Conservation (phyloP, 495 filamentous ascomycete species). For the Aspergillus indologenus region DNA sequence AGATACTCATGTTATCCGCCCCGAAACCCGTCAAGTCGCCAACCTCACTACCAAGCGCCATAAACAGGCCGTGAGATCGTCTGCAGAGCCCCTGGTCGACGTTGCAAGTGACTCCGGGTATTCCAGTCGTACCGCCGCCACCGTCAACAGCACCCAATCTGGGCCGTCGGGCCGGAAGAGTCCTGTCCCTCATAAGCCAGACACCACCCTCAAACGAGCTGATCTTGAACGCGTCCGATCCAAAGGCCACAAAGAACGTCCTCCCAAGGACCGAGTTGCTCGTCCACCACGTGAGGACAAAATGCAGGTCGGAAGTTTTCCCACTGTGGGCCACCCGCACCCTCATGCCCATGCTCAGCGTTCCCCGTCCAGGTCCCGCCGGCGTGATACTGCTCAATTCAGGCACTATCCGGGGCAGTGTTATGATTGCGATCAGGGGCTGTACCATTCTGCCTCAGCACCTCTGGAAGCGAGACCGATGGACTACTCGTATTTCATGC, state of each 20-base stretch:
- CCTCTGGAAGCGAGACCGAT: slow-evolving; percentile 33
- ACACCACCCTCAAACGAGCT: slow-evolving; percentile 32
- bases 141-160: slow-evolving; percentile 54
- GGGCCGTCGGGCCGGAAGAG: slow-evolving; percentile 46
- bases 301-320: slow-evolving; percentile 38
- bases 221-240: slow-evolving; percentile 33
- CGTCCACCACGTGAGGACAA: slow-evolving; percentile 34
- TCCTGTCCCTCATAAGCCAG: slow-evolving; percentile 40
- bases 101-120: slow-evolving; percentile 61
- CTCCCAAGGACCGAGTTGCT: slow-evolving; percentile 26
- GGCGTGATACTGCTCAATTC: slow-evolving; percentile 36
- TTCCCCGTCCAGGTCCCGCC: slow-evolving; percentile 35
- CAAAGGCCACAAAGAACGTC: slow-evolving; percentile 31
- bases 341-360: slow-evolving; percentile 29
- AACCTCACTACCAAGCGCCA: slow-evolving; percentile 53
- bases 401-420: slow-evolving; percentile 27
- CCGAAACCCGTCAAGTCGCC: slow-evolving; percentile 50
- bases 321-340: slow-evolving; percentile 28
- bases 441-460: slow-evolving; percentile 29
- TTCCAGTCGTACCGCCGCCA: slow-evolving; percentile 60
- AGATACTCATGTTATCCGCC: slow-evolving; percentile 43
- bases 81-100: slow-evolving; percentile 40
- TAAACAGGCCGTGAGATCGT: slow-evolving; percentile 43
- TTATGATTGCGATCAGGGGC: slow-evolving; percentile 34
- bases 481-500: slow-evolving; percentile 30